Evolutionary conservation across 2,329 filamentous ascomycete species (phyloP).

Genomic region (Exserohilum turcica): DNA sequence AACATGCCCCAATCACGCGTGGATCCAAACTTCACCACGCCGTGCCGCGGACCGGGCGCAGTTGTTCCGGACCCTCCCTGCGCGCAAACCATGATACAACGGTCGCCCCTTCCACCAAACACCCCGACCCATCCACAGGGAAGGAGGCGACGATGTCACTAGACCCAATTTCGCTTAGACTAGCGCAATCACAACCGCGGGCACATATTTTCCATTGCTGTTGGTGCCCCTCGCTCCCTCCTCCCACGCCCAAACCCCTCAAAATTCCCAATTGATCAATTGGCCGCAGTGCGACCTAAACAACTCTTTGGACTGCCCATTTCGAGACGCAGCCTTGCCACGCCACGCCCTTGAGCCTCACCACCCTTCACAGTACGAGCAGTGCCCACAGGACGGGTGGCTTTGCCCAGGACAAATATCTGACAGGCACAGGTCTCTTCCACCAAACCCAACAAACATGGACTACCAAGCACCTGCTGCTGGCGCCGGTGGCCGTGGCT

Average conservation of each 20-base stretch:
- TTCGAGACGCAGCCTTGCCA: constrained; percentile 21
- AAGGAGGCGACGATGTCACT: constrained; percentile 13
- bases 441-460: constrained; percentile 37
- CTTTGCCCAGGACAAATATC: constrained; percentile 10
- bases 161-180: constrained; percentile 18
- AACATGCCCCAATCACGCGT: constrained; percentile 9
- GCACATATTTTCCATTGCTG: constrained; percentile 18
- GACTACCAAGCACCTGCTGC: constrained; percentile 45
- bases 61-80: background rate
- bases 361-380: constrained; percentile 33
- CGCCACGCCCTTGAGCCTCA: constrained; percentile 24
- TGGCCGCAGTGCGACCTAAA: constrained; percentile 17
- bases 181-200: constrained; percentile 21
- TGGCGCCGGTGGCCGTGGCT: constrained; percentile 47
- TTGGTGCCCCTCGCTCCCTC: constrained; percentile 19
- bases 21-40: constrained; percentile 1
- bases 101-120: constrained; percentile 9
- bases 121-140: constrained; percentile 11
- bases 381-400: constrained; percentile 3
- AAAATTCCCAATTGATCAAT: constrained; percentile 20
- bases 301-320: constrained; percentile 13
- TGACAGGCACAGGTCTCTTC: constrained; percentile 33
- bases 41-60: background rate
- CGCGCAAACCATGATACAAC: background rate
- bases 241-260: constrained; percentile 16